Evolutionary conservation across 306 rosid genomes (phyloP), one percentile per base, ranked within the genome.

Genomic region (Senna tora): DNA sequence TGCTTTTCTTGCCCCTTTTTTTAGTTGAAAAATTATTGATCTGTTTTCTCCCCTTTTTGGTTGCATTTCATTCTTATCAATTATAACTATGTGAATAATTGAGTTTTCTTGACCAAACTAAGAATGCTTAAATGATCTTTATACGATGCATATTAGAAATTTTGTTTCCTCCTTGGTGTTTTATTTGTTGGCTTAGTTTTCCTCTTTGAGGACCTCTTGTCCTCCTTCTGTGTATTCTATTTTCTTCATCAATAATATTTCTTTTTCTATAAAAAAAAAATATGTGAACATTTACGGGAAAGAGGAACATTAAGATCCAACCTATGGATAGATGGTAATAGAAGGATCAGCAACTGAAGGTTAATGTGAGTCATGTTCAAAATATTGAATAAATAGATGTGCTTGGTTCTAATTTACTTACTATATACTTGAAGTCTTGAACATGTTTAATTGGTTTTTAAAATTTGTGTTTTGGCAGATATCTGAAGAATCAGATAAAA

Each of bases 401-500:
- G 49, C 21, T 77, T 1, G 38, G 61, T 62, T 62, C 8, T 53
- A 16, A 22, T 47, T 14, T 30, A 25, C 17, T 28, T 9, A 30
- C 4, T 13, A 17, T 36, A 36, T 3, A 6, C 3, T 33, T 2
- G 38, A 33, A 33, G 12, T 28, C 14, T 46, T 34, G 51, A 45
- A n/a, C 11, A 36, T 20, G 43, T 32, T 64, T 15, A 55, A 47
- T 65, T 22, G 10, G 30, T 50, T 72, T 41, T 17, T n/a, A 53
- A 70, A 33, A n/a, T 64, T 15, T 65, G 9, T 62, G 32, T 62
- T 75, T 80, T 69, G 55, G 67, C 84, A 92, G 97, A 81, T 89
- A 89, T 76, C 53, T 92, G 81, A 84, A 89, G 88, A 89, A 78
- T 75, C 90, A 77, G 81, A 84, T 89, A 56, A 82, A 56, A 57